Evolutionary conservation across 1,284 basidiomycete species (phyloP).

Genomic region (Gastroboletus turbinatus): DNA sequence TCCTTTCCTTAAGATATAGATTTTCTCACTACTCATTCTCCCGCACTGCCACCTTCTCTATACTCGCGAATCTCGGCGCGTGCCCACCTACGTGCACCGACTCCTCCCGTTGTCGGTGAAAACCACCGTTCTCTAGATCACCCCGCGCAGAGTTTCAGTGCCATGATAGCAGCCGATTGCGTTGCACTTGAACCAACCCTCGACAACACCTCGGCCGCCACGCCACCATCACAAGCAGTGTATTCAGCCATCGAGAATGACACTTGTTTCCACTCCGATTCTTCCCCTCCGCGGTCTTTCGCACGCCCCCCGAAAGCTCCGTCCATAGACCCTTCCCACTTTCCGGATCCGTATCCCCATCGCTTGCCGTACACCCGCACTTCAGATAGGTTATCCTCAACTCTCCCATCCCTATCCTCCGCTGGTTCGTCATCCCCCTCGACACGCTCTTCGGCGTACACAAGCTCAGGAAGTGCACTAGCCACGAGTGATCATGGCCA

Average conservation of each 20-base stretch:
- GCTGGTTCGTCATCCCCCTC: slow-evolving; percentile 67
- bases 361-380: slow-evolving; percentile 31
- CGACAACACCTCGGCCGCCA: slow-evolving; percentile 4
- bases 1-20: slow-evolving; percentile 22
- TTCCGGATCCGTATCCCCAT: slow-evolving; percentile 49
- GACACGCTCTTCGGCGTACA: slow-evolving; percentile 74
- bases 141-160: slow-evolving; percentile 5
- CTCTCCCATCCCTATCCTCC: slow-evolving; percentile 60
- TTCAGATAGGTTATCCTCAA: slow-evolving; percentile 41
- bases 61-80: slow-evolving; percentile 30
- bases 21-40: slow-evolving; percentile 32
- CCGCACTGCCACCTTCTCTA: slow-evolving; percentile 34
- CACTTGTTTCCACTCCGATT: slow-evolving; percentile 38
- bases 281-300: slow-evolving; percentile 40
- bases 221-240: slow-evolving; percentile 18
- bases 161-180: slow-evolving; percentile 25
- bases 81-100: slow-evolving; percentile 35
- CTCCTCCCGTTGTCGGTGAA: slow-evolving; percentile 25
- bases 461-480: slow-evolving; percentile 60
- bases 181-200: slow-evolving; percentile 6
- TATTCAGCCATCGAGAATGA: slow-evolving; percentile 38
- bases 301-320: slow-evolving; percentile 47
- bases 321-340: slow-evolving; percentile 60
- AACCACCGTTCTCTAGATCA: slow-evolving; percentile 22
- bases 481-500: slow-evolving; percentile 60